A percentile compares a stretch with the other conserved stretches of the same genome.
Evolutionary conservation across 2,329 filamentous ascomycete species (phyloP).

Genomic region (Sclerotinia spermophila): DNA sequence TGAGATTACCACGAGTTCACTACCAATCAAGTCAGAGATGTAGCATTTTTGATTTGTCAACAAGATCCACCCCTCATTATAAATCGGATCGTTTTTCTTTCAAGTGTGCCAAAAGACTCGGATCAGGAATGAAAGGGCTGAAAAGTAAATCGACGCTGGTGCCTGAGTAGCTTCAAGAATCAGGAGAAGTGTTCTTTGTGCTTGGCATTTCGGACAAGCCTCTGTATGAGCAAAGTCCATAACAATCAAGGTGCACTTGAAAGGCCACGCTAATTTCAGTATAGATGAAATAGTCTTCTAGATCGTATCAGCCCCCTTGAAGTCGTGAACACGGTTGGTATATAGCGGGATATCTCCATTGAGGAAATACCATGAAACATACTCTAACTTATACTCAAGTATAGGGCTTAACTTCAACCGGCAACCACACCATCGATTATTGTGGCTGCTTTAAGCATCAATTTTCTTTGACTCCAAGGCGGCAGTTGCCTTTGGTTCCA

Average conservation of each 20-base stretch:
- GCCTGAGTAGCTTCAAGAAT: conserved; percentile 12
- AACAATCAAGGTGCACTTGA: background rate
- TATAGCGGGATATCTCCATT: conserved; percentile 1
- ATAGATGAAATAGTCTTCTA: background rate
- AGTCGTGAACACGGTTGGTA: background rate
- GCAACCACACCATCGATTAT: background rate
- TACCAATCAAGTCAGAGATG: background rate
- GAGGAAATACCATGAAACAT: background rate
- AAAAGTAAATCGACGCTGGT: background rate
- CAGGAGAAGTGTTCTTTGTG: background rate
- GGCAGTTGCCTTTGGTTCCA: background rate
- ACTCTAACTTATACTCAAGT: background rate
- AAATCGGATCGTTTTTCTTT: background rate
- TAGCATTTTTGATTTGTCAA: conserved; percentile 2
- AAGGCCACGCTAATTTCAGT: background rate
- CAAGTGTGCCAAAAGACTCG: background rate
- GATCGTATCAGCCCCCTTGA: background rate
- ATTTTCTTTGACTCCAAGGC: background rate
- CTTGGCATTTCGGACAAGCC: background rate
- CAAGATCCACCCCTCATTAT: background rate
- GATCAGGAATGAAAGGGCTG: background rate
- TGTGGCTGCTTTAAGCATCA: background rate
- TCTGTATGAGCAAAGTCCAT: background rate
- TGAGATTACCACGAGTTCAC: background rate
- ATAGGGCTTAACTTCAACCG: background rate